Evolutionary conservation across 2,329 filamentous ascomycete species (phyloP), one percentile per base, ranked within the genome.

Genomic region (Diaporthe citrichinensis): DNA sequence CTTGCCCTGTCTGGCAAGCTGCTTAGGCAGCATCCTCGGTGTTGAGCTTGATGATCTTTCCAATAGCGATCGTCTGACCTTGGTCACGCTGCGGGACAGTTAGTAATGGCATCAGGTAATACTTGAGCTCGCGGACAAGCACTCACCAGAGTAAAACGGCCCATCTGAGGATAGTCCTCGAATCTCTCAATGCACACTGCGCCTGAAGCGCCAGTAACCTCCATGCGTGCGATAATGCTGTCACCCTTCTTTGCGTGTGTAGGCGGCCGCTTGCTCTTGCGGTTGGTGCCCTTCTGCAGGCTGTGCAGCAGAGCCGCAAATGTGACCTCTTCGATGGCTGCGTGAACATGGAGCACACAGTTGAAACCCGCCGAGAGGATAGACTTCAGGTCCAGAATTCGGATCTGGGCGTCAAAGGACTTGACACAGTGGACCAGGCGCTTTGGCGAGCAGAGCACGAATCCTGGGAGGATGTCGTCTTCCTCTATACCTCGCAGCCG

Each of bases 51-150:
- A 95, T 98, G 84, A 99, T 97, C 91, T 99, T 99, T 82, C 97
- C 97, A 87, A 99, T 99, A 74, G 97, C 97, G 87, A 99, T 98
- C 0, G 97, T 99, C 94, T 98, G 96, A 81, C 97, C 97, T 93
- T 98, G 82, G 73, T 83, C 71, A 78, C 76, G 76, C 76, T 77
- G 44, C 34, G 73, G 31, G 46, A 80, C 71, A 83, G 71, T 81
- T 77, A 81, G 76, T 67, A 75, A 65, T 25, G 25, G 20, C 14
- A 25, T 41, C 6, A 36, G 9, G 25, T 55, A 25, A 72, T 31
- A 23, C 77, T 23, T 49, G 75, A 78, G 80, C 80, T 80, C 80
- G 65, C 36, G 73, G 65, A 68, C 10, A 55, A 65, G 36, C 82
- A 78, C 41, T 81, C 81, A 95, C 90, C 72, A 98, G 89, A 25